Conservation (phyloP, 2,329 filamentous ascomycete genomes). For the Fusarium goolgardi region DNA sequence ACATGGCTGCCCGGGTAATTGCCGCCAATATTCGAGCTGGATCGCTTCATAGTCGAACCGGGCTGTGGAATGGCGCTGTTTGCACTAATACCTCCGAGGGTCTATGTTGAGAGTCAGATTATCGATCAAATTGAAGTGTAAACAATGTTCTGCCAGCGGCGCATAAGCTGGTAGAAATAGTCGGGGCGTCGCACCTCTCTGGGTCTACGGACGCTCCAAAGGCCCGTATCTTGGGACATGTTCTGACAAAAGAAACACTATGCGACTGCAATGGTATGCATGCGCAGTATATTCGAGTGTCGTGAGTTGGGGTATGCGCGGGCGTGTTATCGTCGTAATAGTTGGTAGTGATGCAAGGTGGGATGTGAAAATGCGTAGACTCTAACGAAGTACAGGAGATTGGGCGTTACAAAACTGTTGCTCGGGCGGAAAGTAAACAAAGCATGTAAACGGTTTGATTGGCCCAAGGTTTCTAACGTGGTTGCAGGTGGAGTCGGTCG, state of each 20-base stretch:
- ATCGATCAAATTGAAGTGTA: neutral
- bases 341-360: constrained; percentile 38
- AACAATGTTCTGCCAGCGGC: constrained; percentile 14
- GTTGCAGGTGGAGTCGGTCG: constrained; percentile 28
- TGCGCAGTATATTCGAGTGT: constrained; percentile 23
- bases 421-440: constrained; percentile 59
- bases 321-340: constrained; percentile 15
- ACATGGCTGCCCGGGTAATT: constrained; percentile 76
- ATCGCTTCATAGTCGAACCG: constrained; percentile 92
- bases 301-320: constrained; percentile 2
- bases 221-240: constrained; percentile 88
- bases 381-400: constrained; percentile 30
- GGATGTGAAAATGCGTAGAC: constrained; percentile 36
- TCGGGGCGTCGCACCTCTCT: constrained; percentile 73
- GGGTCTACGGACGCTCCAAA: constrained; percentile 92
- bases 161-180: constrained; percentile 36
- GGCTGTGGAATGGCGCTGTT: constrained; percentile 91
- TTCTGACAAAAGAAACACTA: constrained; percentile 22
- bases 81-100: constrained; percentile 84
- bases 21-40: constrained; percentile 77
- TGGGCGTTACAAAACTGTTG: constrained; percentile 50
- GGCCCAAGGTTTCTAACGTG: constrained; percentile 22
- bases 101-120: constrained; percentile 65
- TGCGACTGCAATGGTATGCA: constrained; percentile 34
- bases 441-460: constrained; percentile 45